phyloP scores from a whole-genome alignment of 169 alveolate species.

The Sarcocystis neurona region DNA sequence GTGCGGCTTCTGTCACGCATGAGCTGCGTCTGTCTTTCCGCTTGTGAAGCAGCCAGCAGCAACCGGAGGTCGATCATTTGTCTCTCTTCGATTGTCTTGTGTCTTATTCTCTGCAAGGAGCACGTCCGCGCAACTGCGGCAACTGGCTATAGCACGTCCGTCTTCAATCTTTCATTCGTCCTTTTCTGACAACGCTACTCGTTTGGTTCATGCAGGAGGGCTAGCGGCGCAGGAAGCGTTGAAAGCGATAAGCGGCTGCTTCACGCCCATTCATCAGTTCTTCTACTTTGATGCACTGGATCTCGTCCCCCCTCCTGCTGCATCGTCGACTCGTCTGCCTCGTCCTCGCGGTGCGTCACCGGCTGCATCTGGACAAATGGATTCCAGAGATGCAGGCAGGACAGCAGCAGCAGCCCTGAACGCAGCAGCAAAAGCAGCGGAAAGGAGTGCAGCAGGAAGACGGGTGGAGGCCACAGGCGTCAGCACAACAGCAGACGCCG shows the following conservation, averaged over 20 bases:
- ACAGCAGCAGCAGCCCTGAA: neutral
- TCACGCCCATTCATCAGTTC: slow-evolving; percentile 58
- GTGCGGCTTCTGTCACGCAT: no score
- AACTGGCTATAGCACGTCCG: neutral
- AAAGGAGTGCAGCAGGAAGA: no score
- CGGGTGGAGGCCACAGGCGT: no score
- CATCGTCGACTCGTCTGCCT: neutral
- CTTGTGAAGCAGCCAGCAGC: no score
- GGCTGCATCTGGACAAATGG: no score
- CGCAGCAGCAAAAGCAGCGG: slow-evolving; percentile 24
- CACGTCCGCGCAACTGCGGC: neutral
- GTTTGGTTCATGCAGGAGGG: slow-evolving; percentile 47
- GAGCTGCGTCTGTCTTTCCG: no score
- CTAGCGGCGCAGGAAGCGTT: slow-evolving; percentile 63
- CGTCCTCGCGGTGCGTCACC: neutral
- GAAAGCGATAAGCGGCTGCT: slow-evolving; percentile 56
- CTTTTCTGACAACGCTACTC: neutral
- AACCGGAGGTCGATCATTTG: no score
- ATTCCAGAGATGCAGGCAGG: neutral
- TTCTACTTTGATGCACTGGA: slow-evolving; percentile 41
- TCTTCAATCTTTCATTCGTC: neutral
- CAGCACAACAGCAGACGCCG: slow-evolving; percentile 32
- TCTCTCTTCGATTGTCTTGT: neutral
- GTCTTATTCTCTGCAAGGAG: neutral
- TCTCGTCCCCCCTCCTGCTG: neutral